Evolutionary conservation across 768 basidiomycete species (phyloP), one percentile per base, ranked within the genome.

Genomic region (Pulveroboletus frians): DNA sequence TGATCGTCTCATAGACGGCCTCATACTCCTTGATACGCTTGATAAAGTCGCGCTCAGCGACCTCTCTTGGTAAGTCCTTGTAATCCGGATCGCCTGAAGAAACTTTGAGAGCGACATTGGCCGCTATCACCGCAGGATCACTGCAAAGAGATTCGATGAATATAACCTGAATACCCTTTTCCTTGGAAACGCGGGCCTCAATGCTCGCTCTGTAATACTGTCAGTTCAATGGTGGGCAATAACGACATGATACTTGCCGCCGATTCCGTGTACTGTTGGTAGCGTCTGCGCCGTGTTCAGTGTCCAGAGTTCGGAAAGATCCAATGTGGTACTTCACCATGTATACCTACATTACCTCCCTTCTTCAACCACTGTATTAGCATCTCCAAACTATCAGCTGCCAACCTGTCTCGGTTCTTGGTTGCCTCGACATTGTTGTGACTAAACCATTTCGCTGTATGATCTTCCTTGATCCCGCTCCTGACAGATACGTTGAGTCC

Each of bases 1-100:
- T 85, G 58, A 99, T 85, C 10, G 95, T 88, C 71, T 99, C 88
- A 63, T 99, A 99, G 20, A 95, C 86, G 56, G 85, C 80, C 65
- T 99, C 94, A 65, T 99, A 99, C 63, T 86, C 85, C 53, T 78
- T 80, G 60, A 99, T 99, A 18, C 96, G 84, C 49, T 84, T 81
- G 48, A 88, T 68, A 66, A 99, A 99, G 71, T 99, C 96, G 21
- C 73, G 74, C 66, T 92, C 83, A 26, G 96, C 96, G 47, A 83
- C 78, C 64, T 93, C 89, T 15, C 75, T 83, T 1, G 88, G 84
- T 69, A 81, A 88, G 59, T 90, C 85, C 61, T 89, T 88, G 73
- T 99, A 99, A 67, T 99, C 96, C 0, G 96, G 96, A 72, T 99
- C 96, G 17, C 96, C 96, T 2, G 90, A 92, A 49, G 81, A 83